These are phyloP conservation scores for Tulasnella sp. DNA, from an alignment of 768 basidiomycete genomes.

Conservation along the genomic window DNA sequence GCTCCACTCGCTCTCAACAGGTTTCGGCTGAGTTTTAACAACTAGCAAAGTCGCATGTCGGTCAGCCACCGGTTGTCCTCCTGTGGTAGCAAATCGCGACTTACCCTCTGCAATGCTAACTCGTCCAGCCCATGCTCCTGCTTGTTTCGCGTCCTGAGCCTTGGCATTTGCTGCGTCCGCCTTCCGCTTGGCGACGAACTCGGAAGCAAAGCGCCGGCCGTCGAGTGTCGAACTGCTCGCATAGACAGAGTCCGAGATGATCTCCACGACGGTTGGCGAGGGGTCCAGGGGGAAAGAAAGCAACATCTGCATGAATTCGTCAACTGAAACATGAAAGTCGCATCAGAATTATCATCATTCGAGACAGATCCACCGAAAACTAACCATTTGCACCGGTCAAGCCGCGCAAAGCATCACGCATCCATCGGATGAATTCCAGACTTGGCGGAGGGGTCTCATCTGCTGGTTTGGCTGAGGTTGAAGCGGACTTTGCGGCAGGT, in stretches of 20 bases:
- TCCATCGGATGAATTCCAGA: conserved; percentile 89
- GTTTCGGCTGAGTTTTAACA: conserved; percentile 82
- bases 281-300: conserved; percentile 91
- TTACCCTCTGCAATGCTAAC: conserved; percentile 61
- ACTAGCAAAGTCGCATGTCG: conserved; percentile 40
- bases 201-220: conserved; percentile 89
- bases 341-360: background rate
- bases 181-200: conserved; percentile 84
- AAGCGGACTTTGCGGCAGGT: conserved; percentile 33
- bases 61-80: background rate
- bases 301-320: conserved; percentile 94
- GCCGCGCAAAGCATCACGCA: conserved; percentile 75
- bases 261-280: conserved; percentile 73
- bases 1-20: conserved; percentile 66
- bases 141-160: conserved; percentile 42
- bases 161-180: conserved; percentile 59
- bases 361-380: conserved; percentile 29
- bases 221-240: conserved; percentile 92
- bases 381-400: conserved; percentile 64
- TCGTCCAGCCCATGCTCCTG: conserved; percentile 36
- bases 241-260: conserved; percentile 94
- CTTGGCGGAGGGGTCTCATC: conserved; percentile 67
- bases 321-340: conserved; percentile 50
- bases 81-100: background rate
- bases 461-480: conserved; percentile 39